Conservation (phyloP, 345 rosid species). For the Eucalyptus curtisii region DNA sequence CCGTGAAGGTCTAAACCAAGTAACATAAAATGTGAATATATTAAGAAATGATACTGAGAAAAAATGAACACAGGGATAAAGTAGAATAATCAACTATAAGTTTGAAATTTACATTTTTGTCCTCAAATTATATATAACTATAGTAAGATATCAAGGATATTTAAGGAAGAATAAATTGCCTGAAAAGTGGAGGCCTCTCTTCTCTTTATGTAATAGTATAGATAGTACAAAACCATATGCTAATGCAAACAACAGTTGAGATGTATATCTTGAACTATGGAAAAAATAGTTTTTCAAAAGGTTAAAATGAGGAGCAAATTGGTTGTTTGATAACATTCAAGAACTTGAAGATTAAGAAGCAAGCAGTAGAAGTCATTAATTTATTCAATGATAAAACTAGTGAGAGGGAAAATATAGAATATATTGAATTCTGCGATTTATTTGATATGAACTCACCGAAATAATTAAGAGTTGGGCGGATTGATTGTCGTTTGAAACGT, state of each 20-base stretch:
- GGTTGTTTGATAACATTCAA: neutral
- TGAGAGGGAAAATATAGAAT: neutral
- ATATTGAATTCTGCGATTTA: accelerated
- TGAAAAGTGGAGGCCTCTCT: neutral
- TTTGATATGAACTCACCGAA: neutral
- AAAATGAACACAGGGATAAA: neutral
- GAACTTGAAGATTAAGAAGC: neutral
- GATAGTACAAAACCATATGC: neutral
- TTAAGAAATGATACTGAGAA: neutral
- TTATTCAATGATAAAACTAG: neutral
- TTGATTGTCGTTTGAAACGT: neutral
- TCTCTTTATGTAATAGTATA: neutral
- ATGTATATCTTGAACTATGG: neutral
- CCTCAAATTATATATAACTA: neutral
- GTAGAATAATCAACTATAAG: neutral
- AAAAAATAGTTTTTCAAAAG: neutral
- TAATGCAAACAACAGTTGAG: neutral
- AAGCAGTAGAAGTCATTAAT: neutral
- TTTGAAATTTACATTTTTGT: neutral
- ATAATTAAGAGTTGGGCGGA: neutral
- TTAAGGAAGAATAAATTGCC: neutral
- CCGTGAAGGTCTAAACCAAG: neutral
- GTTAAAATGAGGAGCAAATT: neutral
- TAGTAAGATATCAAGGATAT: neutral
- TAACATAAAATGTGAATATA: neutral